Evolutionary conservation across 2,329 filamentous ascomycete genomes (phyloP), one percentile per base, ranked within the genome.

Genomic region (Nothopassalora personata): DNA sequence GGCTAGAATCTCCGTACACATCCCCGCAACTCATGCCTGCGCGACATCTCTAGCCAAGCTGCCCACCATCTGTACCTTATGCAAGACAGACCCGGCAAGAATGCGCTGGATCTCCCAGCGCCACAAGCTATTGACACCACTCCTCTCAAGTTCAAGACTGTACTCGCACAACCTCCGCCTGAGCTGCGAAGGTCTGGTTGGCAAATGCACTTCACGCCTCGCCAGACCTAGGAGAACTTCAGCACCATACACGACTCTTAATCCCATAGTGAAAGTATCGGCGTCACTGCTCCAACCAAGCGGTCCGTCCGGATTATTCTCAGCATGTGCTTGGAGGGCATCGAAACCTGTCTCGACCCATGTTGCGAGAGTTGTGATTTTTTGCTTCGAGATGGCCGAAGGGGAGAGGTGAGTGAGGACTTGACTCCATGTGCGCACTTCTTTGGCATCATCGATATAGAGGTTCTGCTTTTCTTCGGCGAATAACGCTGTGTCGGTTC

Each of bases 391-490:
- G 2, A 73, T 67, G 3, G 70, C 60, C 8, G 51, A 23, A n/a
- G 60, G 47, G 3, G 65, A 60, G 4, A 79, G 58, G 0, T 65
- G 60, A 5, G 66, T 61, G 31, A 89, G 75, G 2, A 83, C 76
- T 15, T 72, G 72, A 0, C 80, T 75, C 91, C 91, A 97, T n/a
- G 85, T 72, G 18, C 80, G 75, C 3, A 86, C 80, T 72, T 97
- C 92, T 51, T 86, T 80, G 5, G 90, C 83, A 66, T 91, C 86
- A 71, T 97, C 93, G 53, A 93, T 79, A 72, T 90, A 97, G n/a
- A 97, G 80, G 71, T 99, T 99, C 71, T 96, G 91, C 72, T 95
- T 92, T 74, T 99, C 94, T 57, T 91, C 82, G 0, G 83, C 87
- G 71, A 99, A 99, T 0, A 99, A 82, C 3, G 86, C 80, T 62